Evolutionary conservation across 345 rosid species (phyloP).

Genomic region (Gossypium thurberi): DNA sequence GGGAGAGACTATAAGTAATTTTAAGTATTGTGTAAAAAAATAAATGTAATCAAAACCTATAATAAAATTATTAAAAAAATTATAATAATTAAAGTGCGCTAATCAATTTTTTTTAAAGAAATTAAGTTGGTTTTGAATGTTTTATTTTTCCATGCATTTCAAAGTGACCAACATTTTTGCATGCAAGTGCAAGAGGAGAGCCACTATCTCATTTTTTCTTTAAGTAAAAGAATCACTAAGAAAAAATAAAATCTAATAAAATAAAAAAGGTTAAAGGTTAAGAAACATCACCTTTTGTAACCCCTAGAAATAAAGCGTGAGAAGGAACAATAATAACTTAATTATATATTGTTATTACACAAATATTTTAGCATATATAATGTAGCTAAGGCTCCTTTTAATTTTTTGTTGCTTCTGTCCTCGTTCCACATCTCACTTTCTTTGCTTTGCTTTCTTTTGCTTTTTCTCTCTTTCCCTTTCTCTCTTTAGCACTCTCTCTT

Average conservation of each 20-base stretch:
- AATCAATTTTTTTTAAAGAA: too few species aligned
- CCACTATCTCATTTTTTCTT: constrained; percentile 8
- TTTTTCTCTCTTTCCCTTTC: background rate
- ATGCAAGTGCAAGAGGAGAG: constrained; percentile 18
- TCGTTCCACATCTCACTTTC: constrained; percentile 29
- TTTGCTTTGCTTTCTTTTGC: constrained; percentile 7
- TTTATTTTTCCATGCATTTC: background rate
- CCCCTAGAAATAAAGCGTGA: constrained; percentile 49
- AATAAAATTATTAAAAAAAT: too few species aligned
- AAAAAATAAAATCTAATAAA: background rate
- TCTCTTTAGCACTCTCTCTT: constrained; percentile 18
- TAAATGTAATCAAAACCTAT: too few species aligned
- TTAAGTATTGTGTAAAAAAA: too few species aligned
- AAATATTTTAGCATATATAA: constrained; percentile 31
- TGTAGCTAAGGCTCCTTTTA: constrained; percentile 48
- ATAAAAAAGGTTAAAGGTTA: constrained; percentile 36
- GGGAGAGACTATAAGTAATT: too few species aligned
- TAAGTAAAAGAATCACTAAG: constrained; percentile 13
- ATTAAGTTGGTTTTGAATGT: background rate
- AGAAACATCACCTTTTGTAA: constrained; percentile 36
- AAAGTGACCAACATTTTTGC: background rate
- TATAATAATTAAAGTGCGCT: too few species aligned
- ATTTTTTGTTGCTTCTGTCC: constrained; percentile 37
- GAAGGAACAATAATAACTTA: background rate
- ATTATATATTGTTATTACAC: background rate